phyloP scores from a whole-genome alignment of 2,329 filamentous ascomycete genomes.

The Zalaria obscura region DNA sequence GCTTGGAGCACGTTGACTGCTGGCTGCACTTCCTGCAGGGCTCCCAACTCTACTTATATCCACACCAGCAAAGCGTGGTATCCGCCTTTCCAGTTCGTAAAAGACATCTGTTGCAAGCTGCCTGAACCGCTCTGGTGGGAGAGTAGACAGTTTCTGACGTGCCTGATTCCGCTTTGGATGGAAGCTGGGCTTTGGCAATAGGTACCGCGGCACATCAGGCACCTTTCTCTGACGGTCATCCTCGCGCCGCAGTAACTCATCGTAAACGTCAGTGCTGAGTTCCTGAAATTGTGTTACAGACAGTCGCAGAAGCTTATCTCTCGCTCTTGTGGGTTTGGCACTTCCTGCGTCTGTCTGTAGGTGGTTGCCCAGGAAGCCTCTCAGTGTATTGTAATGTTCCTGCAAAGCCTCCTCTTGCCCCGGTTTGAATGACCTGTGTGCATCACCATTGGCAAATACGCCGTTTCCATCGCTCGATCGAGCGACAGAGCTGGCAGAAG shows the following conservation, averaged over 20 bases:
- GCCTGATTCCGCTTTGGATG: slow-evolving; percentile 97
- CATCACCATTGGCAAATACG: slow-evolving; percentile 40
- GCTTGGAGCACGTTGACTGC: slow-evolving; percentile 13
- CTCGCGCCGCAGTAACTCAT: slow-evolving; percentile 82
- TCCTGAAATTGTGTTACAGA: slow-evolving; percentile 93
- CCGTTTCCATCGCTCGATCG: slow-evolving; percentile 70
- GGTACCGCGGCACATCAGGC: slow-evolving; percentile 50
- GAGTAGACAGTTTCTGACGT: slow-evolving; percentile 82
- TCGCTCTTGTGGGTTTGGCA: slow-evolving; percentile 70
- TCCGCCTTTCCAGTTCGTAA: slow-evolving; percentile 81
- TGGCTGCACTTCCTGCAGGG: slow-evolving; percentile 46
- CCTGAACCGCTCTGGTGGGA: slow-evolving; percentile 74
- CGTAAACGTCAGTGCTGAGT: slow-evolving; percentile 92
- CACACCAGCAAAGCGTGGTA: slow-evolving; percentile 60
- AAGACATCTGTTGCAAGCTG: slow-evolving; percentile 94
- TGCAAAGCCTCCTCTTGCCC: slow-evolving; percentile 51
- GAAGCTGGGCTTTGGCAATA: slow-evolving; percentile 76
- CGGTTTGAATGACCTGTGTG: slow-evolving; percentile 22
- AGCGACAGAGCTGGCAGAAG: slow-evolving; percentile 77
- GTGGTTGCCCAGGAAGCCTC: slow-evolving; percentile 56
- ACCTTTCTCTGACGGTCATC: slow-evolving; percentile 36
- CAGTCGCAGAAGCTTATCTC: slow-evolving; percentile 83
- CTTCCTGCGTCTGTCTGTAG: slow-evolving; percentile 62
- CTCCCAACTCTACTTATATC: slow-evolving; percentile 59
- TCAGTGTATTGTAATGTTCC: slow-evolving; percentile 72